Evolutionary conservation across 2,329 filamentous ascomycete genomes (phyloP).

Genomic region (Neonectria punicea): DNA sequence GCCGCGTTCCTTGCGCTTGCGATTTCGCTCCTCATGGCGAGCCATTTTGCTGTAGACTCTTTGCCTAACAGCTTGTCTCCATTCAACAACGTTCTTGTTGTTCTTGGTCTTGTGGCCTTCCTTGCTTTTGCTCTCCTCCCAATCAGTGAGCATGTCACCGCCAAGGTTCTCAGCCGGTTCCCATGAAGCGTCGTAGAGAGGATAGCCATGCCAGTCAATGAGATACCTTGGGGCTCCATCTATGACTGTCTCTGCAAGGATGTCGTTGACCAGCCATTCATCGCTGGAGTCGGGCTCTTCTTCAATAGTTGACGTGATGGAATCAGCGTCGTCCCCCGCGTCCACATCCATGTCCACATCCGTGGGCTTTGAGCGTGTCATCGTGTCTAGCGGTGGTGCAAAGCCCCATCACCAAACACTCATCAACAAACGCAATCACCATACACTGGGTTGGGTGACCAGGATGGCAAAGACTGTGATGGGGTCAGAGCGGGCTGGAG

Average conservation of each 20-base stretch:
- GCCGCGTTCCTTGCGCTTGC: conserved; percentile 53
- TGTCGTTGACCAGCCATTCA: conserved; percentile 62
- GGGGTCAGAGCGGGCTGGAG: neutral
- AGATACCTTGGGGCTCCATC: conserved; percentile 46
- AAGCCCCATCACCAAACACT: neutral
- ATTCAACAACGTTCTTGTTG: conserved; percentile 53
- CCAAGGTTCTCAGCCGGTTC: conserved; percentile 60
- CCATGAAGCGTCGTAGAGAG: conserved; percentile 56
- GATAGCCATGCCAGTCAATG: conserved; percentile 51
- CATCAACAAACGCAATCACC: neutral
- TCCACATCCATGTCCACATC: neutral
- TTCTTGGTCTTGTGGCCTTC: conserved; percentile 46
- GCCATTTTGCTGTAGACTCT: conserved; percentile 44
- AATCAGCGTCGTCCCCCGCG: conserved; percentile 43
- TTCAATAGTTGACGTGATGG: conserved; percentile 48
- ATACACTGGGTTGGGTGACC: neutral
- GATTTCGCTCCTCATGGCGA: conserved; percentile 57
- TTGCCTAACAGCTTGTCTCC: conserved; percentile 46
- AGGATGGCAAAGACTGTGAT: neutral
- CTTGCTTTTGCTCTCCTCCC: conserved; percentile 55
- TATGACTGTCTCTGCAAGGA: conserved; percentile 59
- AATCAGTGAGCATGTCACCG: conserved; percentile 51
- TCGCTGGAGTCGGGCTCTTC: conserved; percentile 50
- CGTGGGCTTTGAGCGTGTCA: conserved; percentile 2
- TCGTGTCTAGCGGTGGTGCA: neutral